Evolutionary conservation across 352 stramenopile species (phyloP).

Genomic region (Globisporangium emineosum): DNA sequence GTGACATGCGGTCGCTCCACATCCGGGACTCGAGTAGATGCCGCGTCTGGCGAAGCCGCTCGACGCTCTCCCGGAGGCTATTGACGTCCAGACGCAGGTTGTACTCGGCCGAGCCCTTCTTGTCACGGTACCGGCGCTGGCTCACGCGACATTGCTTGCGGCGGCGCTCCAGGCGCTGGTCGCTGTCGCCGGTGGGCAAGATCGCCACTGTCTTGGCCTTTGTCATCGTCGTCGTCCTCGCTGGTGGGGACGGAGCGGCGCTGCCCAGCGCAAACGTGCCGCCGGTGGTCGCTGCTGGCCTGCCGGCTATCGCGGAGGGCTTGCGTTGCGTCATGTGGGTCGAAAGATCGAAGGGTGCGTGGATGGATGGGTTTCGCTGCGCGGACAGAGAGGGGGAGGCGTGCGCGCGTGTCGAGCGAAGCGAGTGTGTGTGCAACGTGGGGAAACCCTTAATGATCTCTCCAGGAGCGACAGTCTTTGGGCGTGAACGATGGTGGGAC

Average conservation of each 20-base stretch:
- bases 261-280: not conserved
- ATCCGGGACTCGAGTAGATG: slow-evolving; percentile 45
- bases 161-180: slow-evolving; percentile 34
- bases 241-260: not conserved
- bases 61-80: slow-evolving; percentile 50
- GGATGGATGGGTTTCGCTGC: slow-evolving; percentile 6
- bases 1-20: slow-evolving; percentile 35
- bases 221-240: not conserved
- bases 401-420: not conserved
- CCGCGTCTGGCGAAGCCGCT: slow-evolving; percentile 39
- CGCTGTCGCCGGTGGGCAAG: slow-evolving; percentile 8
- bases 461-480: not conserved
- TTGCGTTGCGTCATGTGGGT: not conserved
- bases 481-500: too few species aligned
- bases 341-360: not conserved
- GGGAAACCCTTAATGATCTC: slow-evolving; percentile 12
- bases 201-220: not conserved
- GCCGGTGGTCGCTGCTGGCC: not conserved
- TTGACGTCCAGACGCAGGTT: slow-evolving; percentile 69
- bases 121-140: slow-evolving; percentile 69
- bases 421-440: not conserved
- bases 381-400: not conserved
- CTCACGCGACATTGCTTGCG: slow-evolving; percentile 62
- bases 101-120: slow-evolving; percentile 61
- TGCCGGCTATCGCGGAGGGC: not conserved